Evolutionary conservation across 2,329 filamentous ascomycete genomes (phyloP).

Genomic region (Beauveria caledonica): DNA sequence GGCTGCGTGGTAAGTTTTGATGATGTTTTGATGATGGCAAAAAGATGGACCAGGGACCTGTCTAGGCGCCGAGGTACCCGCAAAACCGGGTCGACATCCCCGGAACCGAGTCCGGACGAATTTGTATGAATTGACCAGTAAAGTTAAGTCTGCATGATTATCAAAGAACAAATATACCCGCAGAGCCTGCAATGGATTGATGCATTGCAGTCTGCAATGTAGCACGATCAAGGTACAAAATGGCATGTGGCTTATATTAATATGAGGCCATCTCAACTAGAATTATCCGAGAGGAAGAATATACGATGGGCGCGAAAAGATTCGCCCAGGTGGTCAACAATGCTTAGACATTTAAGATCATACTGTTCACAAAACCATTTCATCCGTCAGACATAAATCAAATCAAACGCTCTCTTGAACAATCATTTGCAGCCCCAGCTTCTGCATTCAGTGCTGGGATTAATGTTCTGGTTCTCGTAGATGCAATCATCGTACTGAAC

Average conservation of each 20-base stretch:
- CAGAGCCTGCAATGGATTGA: no score
- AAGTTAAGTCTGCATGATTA: not conserved
- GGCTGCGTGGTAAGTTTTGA: no score
- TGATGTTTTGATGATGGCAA: not conserved
- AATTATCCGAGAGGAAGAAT: not conserved
- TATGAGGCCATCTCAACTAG: not conserved
- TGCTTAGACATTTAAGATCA: not conserved
- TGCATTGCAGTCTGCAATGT: slow-evolving; percentile 13
- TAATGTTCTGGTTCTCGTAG: slow-evolving; percentile 31
- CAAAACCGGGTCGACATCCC: not conserved
- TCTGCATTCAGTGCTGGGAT: slow-evolving; percentile 31
- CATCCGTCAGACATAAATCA: not conserved
- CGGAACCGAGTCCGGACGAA: not conserved
- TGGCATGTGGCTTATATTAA: not conserved
- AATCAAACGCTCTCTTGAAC: not conserved
- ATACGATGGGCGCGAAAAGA: not conserved
- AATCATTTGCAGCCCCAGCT: slow-evolving; percentile 22
- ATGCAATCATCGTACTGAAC: slow-evolving; percentile 43
- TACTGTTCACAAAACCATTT: not conserved
- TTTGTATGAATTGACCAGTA: not conserved
- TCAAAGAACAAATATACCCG: no score
- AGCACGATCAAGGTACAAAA: not conserved
- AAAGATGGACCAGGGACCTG: not conserved
- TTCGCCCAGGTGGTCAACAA: not conserved
- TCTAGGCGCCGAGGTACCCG: not conserved